Percentiles rank a stretch among this genome's conserved stretches.
Evolutionary conservation across 306 rosid genomes (phyloP).

Genomic region (Myrica gale): DNA sequence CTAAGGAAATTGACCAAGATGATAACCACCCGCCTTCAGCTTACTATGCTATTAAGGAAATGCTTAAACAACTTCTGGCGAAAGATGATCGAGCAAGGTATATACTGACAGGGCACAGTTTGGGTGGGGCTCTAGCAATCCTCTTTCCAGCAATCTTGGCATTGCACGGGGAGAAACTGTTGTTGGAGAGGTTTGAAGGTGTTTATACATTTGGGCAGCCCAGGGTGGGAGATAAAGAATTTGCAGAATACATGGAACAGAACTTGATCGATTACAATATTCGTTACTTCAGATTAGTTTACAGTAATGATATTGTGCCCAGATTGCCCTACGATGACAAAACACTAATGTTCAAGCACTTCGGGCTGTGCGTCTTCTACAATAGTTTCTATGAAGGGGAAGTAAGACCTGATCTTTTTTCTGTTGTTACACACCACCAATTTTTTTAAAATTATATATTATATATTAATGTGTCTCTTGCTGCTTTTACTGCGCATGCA

Average conservation of each 20-base stretch:
- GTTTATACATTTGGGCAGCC: constrained; percentile 92
- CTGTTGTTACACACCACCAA: too few relatives aligned
- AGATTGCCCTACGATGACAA: constrained; percentile 68
- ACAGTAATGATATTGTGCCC: constrained; percentile 67
- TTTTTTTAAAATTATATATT: too few relatives aligned
- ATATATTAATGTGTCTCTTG: background rate
- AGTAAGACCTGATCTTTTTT: constrained; percentile 23
- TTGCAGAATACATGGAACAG: constrained; percentile 47
- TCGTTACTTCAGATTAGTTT: constrained; percentile 63
- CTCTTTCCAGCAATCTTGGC: constrained; percentile 44
- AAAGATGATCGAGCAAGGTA: constrained; percentile 38
- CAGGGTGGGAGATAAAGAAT: constrained; percentile 61
- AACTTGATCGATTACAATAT: constrained; percentile 47
- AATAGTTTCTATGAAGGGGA: constrained; percentile 44
- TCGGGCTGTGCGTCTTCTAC: constrained; percentile 64
- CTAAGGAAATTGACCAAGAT: constrained; percentile 31
- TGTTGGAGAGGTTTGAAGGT: constrained; percentile 64
- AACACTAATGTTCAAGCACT: constrained; percentile 69
- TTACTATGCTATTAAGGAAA: constrained; percentile 52
- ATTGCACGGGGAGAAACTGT: constrained; percentile 51
- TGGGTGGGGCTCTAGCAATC: constrained; percentile 68
- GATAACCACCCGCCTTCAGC: constrained; percentile 39
- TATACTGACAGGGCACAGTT: constrained; percentile 65
- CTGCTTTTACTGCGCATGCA: constrained; percentile 14
- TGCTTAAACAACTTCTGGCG: constrained; percentile 31